phyloP scores from a whole-genome alignment of 345 rosid species.

The Lumnitzera racemosa region DNA sequence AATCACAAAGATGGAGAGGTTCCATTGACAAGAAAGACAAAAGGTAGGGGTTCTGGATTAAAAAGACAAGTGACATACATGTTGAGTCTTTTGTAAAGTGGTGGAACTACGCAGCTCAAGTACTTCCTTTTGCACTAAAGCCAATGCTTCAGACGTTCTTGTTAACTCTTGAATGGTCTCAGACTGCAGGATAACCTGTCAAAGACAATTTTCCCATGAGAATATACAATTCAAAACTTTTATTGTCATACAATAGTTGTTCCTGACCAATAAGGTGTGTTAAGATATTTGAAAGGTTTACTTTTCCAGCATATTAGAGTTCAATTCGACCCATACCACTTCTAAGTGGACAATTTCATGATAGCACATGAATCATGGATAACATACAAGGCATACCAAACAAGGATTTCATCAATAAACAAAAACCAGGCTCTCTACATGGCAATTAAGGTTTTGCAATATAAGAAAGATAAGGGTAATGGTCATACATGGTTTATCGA shows the following conservation, averaged over 20 bases:
- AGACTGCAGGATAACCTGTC: constrained; percentile 84
- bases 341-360: no score
- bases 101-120: constrained; percentile 60
- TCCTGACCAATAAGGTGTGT: no score
- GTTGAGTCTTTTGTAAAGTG: constrained; percentile 49
- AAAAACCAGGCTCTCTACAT: no score
- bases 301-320: no score
- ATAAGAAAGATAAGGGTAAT: no score
- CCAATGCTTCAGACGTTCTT: constrained; percentile 74
- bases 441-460: no score
- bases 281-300: no score
- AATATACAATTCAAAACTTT: not conserved
- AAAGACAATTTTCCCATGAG: constrained; percentile 8
- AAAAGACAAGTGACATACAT: constrained; percentile 31
- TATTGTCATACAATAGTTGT: not conserved
- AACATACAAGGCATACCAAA: no score
- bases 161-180: constrained; percentile 94
- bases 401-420: no score
- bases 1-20: not conserved
- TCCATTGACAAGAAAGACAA: not conserved
- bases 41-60: not conserved
- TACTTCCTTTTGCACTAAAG: constrained; percentile 63
- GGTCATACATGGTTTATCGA: no score
- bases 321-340: no score
- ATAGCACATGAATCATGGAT: no score